Evolutionary conservation across 2,329 filamentous ascomycete species (phyloP).

Genomic region (Fusarium virguliforme): DNA sequence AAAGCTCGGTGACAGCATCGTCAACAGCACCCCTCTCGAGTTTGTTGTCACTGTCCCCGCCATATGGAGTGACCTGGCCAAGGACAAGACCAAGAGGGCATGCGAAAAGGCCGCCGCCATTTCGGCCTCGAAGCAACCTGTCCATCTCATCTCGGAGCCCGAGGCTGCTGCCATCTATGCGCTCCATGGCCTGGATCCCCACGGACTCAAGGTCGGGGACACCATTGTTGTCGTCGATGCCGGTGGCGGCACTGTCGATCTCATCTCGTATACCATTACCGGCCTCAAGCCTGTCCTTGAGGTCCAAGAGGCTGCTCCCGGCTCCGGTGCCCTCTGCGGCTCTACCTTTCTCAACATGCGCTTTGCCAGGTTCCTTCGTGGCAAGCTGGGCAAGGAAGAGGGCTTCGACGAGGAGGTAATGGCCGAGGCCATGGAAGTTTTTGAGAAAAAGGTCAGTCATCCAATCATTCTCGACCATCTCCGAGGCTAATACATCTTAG

Average conservation of each 20-base stretch:
- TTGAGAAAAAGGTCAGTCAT: slow-evolving; percentile 58
- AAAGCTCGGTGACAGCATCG: slow-evolving; percentile 60
- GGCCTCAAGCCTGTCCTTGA: slow-evolving; percentile 61
- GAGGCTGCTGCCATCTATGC: slow-evolving; percentile 67
- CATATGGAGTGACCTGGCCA: slow-evolving; percentile 70
- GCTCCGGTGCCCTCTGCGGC: slow-evolving; percentile 64
- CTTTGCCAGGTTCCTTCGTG: slow-evolving; percentile 60
- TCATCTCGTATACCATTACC: slow-evolving; percentile 66
- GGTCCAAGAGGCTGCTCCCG: slow-evolving; percentile 63
- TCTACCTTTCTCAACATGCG: slow-evolving; percentile 63
- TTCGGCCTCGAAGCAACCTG: slow-evolving; percentile 51
- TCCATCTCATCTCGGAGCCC: slow-evolving; percentile 65
- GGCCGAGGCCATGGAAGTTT: slow-evolving; percentile 59
- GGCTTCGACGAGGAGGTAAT: slow-evolving; percentile 60
- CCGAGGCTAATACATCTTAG: slow-evolving; percentile 37
- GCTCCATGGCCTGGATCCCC: slow-evolving; percentile 59
- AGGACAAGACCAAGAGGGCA: slow-evolving; percentile 64
- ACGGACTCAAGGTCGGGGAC: slow-evolving; percentile 60
- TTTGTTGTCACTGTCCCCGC: slow-evolving; percentile 71
- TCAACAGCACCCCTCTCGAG: slow-evolving; percentile 62
- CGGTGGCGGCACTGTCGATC: slow-evolving; percentile 67
- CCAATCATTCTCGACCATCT: background rate
- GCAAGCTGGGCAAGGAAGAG: slow-evolving; percentile 59
- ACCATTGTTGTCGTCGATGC: slow-evolving; percentile 68
- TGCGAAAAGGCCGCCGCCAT: slow-evolving; percentile 57